phyloP scores from a whole-genome alignment of 1,284 basidiomycete genomes.

The Cutaneotrichosporon mucoides region DNA sequence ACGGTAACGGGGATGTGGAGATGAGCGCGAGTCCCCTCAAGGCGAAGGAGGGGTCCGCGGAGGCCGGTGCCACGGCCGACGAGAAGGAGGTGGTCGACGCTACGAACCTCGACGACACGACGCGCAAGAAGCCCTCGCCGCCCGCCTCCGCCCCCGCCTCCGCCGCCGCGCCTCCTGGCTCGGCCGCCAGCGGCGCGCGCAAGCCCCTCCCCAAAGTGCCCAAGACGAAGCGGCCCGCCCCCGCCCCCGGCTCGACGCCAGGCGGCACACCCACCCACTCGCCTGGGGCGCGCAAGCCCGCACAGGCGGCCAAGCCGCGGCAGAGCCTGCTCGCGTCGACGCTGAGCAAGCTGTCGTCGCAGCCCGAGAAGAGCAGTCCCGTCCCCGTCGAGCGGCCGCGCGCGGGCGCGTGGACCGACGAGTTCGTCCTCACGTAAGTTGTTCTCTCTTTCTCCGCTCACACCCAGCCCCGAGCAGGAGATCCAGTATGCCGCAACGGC shows the following conservation, averaged over 20 bases:
- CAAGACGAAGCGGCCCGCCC: neutral
- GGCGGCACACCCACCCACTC: neutral
- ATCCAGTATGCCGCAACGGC: slow-evolving; percentile 7
- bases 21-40: no score
- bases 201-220: no score
- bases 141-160: neutral
- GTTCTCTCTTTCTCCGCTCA: neutral
- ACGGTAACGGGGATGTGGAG: neutral
- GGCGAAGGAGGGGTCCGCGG: no score
- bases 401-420: slow-evolving; percentile 17
- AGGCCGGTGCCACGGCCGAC: no score
- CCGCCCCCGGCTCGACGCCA: neutral
- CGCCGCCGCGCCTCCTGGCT: neutral
- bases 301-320: neutral
- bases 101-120: no score
- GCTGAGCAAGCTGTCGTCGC: slow-evolving; percentile 9
- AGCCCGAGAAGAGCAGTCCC: neutral
- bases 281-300: neutral
- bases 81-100: no score
- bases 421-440: slow-evolving; percentile 18
- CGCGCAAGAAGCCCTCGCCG: no score
- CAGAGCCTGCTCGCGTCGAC: slow-evolving; percentile 13
- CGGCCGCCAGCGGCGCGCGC: neutral
- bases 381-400: slow-evolving; percentile 12
- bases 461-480: slow-evolving; percentile 16